Percentiles rank a stretch among this genome's conserved stretches.
phyloP scores from a whole-genome alignment of 208 protist species.

The Wallacemonas collosoma region DNA sequence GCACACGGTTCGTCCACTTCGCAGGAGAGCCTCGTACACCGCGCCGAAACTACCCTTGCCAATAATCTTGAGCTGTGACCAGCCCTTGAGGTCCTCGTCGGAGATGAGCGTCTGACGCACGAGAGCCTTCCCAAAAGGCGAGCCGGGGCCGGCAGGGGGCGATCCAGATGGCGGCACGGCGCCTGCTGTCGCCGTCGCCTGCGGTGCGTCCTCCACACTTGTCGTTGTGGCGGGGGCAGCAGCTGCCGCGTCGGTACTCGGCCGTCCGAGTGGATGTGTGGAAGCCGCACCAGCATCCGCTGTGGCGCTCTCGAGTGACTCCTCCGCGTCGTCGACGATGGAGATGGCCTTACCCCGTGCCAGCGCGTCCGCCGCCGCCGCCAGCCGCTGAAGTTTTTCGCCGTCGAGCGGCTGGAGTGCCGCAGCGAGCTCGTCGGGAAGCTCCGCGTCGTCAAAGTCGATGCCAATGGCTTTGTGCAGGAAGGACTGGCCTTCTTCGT shows the following conservation, averaged over 20 bases:
- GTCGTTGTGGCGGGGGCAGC: neutral
- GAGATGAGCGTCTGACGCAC: constrained; percentile 39
- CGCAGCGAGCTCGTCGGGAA: constrained; percentile 29
- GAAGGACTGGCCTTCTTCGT: constrained; percentile 60
- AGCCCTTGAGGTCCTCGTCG: constrained; percentile 69
- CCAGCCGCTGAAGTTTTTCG: constrained; percentile 46
- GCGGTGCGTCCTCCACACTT: constrained; percentile 1
- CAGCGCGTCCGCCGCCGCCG: constrained; percentile 22
- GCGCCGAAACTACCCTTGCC: constrained; percentile 89
- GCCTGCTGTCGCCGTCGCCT: too few relatives aligned
- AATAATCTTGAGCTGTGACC: constrained; percentile 71
- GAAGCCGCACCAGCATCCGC: too few relatives aligned
- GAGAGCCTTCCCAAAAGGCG: constrained; percentile 23
- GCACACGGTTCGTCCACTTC: constrained; percentile 75
- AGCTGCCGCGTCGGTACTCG: neutral
- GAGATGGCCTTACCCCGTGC: constrained; percentile 4
- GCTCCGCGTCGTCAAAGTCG: constrained; percentile 35
- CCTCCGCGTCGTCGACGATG: constrained; percentile 9
- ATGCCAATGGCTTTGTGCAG: constrained; percentile 40
- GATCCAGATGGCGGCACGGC: neutral
- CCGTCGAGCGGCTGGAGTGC: constrained; percentile 48
- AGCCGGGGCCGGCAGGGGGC: neutral
- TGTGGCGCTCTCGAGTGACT: neutral
- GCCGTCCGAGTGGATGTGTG: too few relatives aligned
- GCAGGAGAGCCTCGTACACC: constrained; percentile 76